These are phyloP conservation scores for Setaria viridis DNA, from an alignment of 202 grass and related monocot species.

Conservation along the genomic window DNA sequence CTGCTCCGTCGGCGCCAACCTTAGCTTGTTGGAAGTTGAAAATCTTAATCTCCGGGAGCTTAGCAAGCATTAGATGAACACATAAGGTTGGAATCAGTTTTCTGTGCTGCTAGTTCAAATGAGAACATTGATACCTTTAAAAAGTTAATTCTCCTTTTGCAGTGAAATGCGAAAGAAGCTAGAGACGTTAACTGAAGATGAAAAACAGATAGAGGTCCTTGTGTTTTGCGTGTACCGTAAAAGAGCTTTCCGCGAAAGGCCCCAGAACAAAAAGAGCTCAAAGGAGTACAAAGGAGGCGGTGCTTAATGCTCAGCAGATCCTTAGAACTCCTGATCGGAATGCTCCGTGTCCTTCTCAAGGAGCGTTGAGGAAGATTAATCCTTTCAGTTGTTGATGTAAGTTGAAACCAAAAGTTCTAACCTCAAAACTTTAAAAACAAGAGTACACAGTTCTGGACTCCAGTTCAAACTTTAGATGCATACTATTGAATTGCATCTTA, in stretches of 20 bases:
- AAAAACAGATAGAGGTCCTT: constrained; percentile 66
- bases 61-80: constrained; percentile 63
- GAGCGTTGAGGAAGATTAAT: constrained; percentile 68
- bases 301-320: constrained; percentile 38
- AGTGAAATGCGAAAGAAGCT: constrained; percentile 83
- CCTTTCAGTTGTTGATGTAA: constrained; percentile 63
- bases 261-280: constrained; percentile 43
- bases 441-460: not conserved
- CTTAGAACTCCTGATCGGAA: constrained; percentile 43
- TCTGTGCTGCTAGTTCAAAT: constrained; percentile 32
- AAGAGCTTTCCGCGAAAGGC: constrained; percentile 56
- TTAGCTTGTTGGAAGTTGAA: constrained; percentile 49
- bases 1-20: too few species aligned
- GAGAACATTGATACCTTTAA: constrained; percentile 32
- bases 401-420: constrained; percentile 38
- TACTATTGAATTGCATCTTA: constrained; percentile 24
- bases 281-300: constrained; percentile 50
- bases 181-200: constrained; percentile 71
- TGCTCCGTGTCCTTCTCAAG: constrained; percentile 60
- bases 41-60: constrained; percentile 71
- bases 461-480: not conserved
- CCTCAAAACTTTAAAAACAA: not conserved
- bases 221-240: constrained; percentile 57
- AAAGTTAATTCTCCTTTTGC: constrained; percentile 48
- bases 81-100: constrained; percentile 66